These are phyloP conservation scores for Talinum fruticosum DNA, from an alignment of 148 eudicot species.

Conservation along the genomic window DNA sequence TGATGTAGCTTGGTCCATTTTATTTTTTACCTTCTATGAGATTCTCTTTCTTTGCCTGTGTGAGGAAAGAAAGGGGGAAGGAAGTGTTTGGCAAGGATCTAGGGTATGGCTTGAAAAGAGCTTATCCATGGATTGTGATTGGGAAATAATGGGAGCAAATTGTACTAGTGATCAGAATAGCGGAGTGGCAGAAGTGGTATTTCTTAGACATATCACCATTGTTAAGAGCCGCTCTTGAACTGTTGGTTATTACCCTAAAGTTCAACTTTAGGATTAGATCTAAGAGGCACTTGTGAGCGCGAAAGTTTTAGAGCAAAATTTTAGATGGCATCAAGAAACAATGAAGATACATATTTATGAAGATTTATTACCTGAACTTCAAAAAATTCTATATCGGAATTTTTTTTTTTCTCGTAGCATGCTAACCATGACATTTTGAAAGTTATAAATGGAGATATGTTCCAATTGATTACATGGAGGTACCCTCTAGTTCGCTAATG, in stretches of 20 bases:
- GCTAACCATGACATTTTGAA: too few species aligned
- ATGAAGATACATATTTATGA: too few species aligned
- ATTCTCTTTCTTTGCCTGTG: background rate
- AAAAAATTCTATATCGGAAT: too few species aligned
- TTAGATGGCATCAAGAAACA: background rate
- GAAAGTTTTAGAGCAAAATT: background rate
- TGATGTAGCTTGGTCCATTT: background rate
- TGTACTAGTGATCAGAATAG: background rate
- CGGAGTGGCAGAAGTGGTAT: background rate
- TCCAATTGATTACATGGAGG: background rate
- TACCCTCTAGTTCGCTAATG: background rate
- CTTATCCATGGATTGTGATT: background rate
- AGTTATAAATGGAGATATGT: background rate
- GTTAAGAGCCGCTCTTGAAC: background rate
- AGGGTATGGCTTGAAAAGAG: background rate
- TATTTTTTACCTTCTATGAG: background rate
- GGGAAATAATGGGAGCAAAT: background rate
- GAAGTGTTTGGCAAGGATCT: background rate
- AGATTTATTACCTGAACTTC: too few species aligned
- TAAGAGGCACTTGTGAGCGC: background rate
- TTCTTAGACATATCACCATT: background rate
- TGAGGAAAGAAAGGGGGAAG: background rate
- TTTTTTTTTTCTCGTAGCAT: too few species aligned
- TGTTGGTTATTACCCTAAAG: background rate
- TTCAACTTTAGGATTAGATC: background rate